Base-by-base conservation (phyloP, 768 basidiomycete species). In the Coprinopsis sp. region DNA sequence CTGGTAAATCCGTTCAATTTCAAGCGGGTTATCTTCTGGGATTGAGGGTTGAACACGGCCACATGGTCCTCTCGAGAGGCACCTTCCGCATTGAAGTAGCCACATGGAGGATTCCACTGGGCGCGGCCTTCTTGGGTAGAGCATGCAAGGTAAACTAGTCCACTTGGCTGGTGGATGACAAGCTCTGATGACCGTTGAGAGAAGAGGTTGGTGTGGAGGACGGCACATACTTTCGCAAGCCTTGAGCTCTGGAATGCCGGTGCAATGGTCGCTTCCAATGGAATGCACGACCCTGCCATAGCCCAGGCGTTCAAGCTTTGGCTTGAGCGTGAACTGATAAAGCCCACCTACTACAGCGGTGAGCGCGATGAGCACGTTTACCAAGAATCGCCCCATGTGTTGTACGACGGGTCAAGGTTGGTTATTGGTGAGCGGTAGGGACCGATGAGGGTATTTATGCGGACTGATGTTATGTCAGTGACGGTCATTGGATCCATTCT, bases 211-310 rank as follows among this genome's bases (percentile, higher is more conserved):
- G n/a, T n/a, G 41, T 12, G 6, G 24, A 31, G n/a, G n/a, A n/a
- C n/a, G n/a, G 33, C 36, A 60, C 74, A 21, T 54, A 83, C 84
- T 84, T 65, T 87, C 84, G 53, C 84, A 87, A 19, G 82, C 84
- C 49, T 78, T 64, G 16, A 85, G 61, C n/a, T 75, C 71, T 5
- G 74, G 70, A 14, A 84, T 64, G 1, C 57, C 62, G 18, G 55
- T 69, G 61, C 85, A 86, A 27, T 71, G 49, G 1, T 58, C 53
- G 54, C 78, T 79, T 14, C 77, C 77, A 3, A 78, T 49, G 0
- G 73, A 42, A 37, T 71, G 55, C 8, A 81, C 53, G 28, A 58
- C 56, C 23, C 80, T 73, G 24, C 72, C 73, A 18, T 71, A 53
- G 1, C 83, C 83, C 4, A 62, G 37, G 1, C 58, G 54, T 21